A percentile compares a stretch with the other conserved stretches of the same genome.
These are phyloP conservation scores for Trapa incisa DNA, from an alignment of 345 rosid genomes.

Conservation along the genomic window DNA sequence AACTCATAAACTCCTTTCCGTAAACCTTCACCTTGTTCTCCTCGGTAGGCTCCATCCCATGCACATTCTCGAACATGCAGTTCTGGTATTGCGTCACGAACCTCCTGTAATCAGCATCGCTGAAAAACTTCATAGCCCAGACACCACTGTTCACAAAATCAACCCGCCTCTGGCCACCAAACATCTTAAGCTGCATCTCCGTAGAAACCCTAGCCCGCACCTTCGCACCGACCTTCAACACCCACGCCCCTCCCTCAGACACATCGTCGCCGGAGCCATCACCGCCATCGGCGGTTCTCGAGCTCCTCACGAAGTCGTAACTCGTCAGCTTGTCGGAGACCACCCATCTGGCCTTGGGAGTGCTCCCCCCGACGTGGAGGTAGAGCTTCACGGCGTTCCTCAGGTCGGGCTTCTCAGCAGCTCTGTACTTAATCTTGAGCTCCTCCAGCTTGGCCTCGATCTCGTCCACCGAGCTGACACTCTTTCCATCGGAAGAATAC, in stretches of 20 bases:
- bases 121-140: constrained; percentile 78
- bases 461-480: constrained; percentile 22
- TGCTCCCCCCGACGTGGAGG: constrained; percentile 70
- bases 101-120: constrained; percentile 50
- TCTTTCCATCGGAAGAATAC: constrained; percentile 23
- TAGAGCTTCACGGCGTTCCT: constrained; percentile 65
- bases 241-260: constrained; percentile 36
- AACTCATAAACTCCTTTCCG: constrained; percentile 82
- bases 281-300: constrained; percentile 12
- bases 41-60: constrained; percentile 51
- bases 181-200: constrained; percentile 80
- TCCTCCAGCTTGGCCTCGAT: constrained; percentile 54
- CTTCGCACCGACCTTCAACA: constrained; percentile 57
- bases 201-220: constrained; percentile 56
- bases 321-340: constrained; percentile 46
- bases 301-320: constrained; percentile 32
- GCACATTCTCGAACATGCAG: constrained; percentile 74
- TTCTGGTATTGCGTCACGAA: constrained; percentile 61
- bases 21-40: constrained; percentile 60
- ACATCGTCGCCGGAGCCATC: constrained; percentile 29
- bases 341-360: constrained; percentile 79
- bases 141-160: constrained; percentile 70
- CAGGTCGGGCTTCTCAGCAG: constrained; percentile 15
- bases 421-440: constrained; percentile 42
- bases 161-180: constrained; percentile 65